phyloP scores from a whole-genome alignment of 2,329 filamentous ascomycete species.

The Trichoderma guizhouense region DNA sequence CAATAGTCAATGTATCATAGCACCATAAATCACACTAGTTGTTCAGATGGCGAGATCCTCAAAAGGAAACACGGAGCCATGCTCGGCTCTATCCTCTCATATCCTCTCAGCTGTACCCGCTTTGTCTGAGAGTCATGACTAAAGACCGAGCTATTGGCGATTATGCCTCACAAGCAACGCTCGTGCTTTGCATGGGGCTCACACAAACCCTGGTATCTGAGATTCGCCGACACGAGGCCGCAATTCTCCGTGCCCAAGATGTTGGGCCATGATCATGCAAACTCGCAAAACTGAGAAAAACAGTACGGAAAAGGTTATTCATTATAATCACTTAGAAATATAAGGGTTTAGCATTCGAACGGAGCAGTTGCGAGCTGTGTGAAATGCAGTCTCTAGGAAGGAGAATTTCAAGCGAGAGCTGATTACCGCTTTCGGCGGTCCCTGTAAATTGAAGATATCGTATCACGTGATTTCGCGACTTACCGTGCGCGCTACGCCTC shows the following conservation, averaged over 20 bases:
- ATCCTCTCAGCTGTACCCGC: slow-evolving; percentile 2
- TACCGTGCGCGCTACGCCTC: background rate
- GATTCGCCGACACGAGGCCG: slow-evolving; percentile 6
- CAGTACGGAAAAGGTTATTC: rapidly evolving
- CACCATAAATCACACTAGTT: background rate
- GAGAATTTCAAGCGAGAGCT: background rate
- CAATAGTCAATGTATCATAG: background rate
- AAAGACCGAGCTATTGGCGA: slow-evolving; percentile 3
- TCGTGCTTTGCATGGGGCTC: background rate
- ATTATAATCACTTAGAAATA: background rate
- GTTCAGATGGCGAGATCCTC: background rate
- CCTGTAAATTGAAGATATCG: background rate
- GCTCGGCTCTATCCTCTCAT: slow-evolving; percentile 1
- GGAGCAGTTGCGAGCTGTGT: background rate
- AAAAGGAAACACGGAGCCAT: background rate
- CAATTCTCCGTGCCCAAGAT: slow-evolving; percentile 9
- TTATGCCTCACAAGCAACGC: background rate
- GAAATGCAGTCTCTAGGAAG: background rate
- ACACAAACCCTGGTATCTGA: background rate
- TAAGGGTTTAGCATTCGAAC: background rate
- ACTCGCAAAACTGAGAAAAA: background rate
- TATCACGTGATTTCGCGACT: slow-evolving; percentile 21
- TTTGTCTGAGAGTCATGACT: slow-evolving; percentile 10
- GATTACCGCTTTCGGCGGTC: background rate
- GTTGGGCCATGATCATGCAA: background rate